phyloP scores from a whole-genome alignment of 805 yeast species.

The Saturnispora ahearnii region DNA sequence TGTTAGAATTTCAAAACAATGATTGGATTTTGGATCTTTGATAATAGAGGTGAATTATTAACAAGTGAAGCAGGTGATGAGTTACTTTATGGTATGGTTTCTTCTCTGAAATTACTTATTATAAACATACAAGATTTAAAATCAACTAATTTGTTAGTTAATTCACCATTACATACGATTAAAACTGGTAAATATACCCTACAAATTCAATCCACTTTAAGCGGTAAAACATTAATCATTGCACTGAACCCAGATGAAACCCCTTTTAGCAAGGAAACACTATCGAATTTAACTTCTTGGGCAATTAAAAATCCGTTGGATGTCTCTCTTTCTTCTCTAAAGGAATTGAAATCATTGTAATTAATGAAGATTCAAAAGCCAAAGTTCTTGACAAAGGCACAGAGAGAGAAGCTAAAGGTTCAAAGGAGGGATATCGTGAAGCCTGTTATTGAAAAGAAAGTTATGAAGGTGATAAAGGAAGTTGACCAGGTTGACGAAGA shows the following conservation, averaged over 20 bases:
- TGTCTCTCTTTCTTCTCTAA: slow-evolving; percentile 5
- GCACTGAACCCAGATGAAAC: not conserved
- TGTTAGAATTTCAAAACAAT: not conserved
- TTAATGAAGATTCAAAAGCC: slow-evolving; percentile 1
- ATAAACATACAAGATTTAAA: not conserved
- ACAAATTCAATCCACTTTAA: slow-evolving; percentile 4
- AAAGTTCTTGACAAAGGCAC: slow-evolving; percentile 1
- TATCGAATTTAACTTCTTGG: not conserved
- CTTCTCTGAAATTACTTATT: not conserved
- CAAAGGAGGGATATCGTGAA: not conserved
- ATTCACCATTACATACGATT: slow-evolving; percentile 1
- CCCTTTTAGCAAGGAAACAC: not conserved
- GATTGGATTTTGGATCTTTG: slow-evolving; percentile 7
- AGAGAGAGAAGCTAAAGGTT: not conserved
- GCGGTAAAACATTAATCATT: slow-evolving; percentile 4
- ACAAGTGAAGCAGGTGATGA: slow-evolving; percentile 1
- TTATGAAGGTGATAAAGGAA: not conserved
- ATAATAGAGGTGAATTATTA: not conserved
- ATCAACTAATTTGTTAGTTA: not conserved
- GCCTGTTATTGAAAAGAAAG: not conserved
- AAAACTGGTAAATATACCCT: slow-evolving; percentile 6
- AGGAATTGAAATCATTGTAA: not conserved
- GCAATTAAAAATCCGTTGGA: slow-evolving; percentile 6
- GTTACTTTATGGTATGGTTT: slow-evolving; percentile 7
- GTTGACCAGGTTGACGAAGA: not conserved